Evolutionary conservation across 148 eudicot species (phyloP).

Genomic region (Fagopyrum tataricum): DNA sequence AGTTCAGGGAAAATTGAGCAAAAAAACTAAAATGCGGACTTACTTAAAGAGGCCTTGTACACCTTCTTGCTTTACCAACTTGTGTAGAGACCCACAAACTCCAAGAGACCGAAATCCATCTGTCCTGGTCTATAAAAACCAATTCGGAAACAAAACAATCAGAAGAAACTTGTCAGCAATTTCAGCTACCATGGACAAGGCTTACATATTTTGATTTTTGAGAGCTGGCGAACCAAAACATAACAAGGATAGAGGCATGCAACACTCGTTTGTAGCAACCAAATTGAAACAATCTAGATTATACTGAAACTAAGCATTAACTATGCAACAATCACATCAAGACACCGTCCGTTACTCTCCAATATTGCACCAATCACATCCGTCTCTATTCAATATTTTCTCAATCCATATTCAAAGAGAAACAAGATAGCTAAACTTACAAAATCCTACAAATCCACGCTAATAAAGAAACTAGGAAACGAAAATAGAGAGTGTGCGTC

Average conservation of each 20-base stretch:
- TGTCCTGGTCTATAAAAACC: conserved; percentile 67
- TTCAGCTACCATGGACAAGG: neutral
- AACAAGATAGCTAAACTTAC: neutral
- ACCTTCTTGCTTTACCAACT: conserved; percentile 77
- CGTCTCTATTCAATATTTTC: neutral
- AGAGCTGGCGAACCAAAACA: neutral
- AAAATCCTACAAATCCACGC: neutral
- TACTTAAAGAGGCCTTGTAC: conserved; percentile 76
- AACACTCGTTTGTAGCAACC: neutral
- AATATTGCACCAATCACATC: neutral
- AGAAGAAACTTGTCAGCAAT: neutral
- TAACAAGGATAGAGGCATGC: neutral
- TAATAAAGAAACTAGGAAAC: neutral
- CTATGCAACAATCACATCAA: neutral
- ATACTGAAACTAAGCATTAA: neutral
- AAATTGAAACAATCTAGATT: neutral
- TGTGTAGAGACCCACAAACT: conserved; percentile 65
- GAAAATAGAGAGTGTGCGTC: neutral
- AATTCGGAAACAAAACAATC: conserved; percentile 7
- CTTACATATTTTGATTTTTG: neutral
- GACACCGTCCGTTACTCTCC: neutral
- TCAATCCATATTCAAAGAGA: neutral
- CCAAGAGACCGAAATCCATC: conserved; percentile 83
- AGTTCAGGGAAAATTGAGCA: neutral
- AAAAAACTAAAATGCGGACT: conserved; percentile 18